Evolutionary conservation across 306 rosid genomes (phyloP), one percentile per base, ranked within the genome.

Genomic region (Acacia melanoxylon): DNA sequence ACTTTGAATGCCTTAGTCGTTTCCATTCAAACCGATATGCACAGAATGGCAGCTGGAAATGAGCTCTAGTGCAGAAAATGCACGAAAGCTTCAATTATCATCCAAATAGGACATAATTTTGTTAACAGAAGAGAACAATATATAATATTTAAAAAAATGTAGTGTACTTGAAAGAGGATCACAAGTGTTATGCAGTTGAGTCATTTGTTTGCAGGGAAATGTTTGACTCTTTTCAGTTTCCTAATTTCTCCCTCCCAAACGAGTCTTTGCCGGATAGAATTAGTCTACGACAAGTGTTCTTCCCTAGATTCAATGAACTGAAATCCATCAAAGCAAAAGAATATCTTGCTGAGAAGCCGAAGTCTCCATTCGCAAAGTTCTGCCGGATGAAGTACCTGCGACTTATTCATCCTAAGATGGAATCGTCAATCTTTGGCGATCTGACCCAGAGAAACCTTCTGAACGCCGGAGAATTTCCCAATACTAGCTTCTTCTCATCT

Each of bases 101-200:
- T n/a, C n/a, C n/a, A n/a, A n/a, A n/a, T n/a, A n/a, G n/a, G n/a
- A n/a, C n/a, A n/a, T n/a, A n/a, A n/a, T n/a, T n/a, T n/a, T n/a
- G n/a, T n/a, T n/a, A n/a, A n/a, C n/a, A n/a, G n/a, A n/a, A n/a
- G n/a, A n/a, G n/a, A n/a, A n/a, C n/a, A n/a, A n/a, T n/a, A n/a
- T n/a, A n/a, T n/a, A n/a, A n/a, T 2, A 89, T 88, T 8, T 86
- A 78, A 41, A 88, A 85, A 8, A 77, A 91, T 63, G 84, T 81
- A n/a, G 56, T 78, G 72, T 95, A 86, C 65, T 81, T 63, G 78
- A 91, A 86, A 74, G 90, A 90, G 70, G 98, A 93, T 63, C 94
- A 93, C 87, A 95, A 84, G 68, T 89, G 97, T 84, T 91, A 85
- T 22, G 91, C 94, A 4, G 86, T 95, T 8, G 98, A 95, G 80